Evolutionary conservation across 441 rosid species (phyloP).

Genomic region (Syzygium syzygioides): DNA sequence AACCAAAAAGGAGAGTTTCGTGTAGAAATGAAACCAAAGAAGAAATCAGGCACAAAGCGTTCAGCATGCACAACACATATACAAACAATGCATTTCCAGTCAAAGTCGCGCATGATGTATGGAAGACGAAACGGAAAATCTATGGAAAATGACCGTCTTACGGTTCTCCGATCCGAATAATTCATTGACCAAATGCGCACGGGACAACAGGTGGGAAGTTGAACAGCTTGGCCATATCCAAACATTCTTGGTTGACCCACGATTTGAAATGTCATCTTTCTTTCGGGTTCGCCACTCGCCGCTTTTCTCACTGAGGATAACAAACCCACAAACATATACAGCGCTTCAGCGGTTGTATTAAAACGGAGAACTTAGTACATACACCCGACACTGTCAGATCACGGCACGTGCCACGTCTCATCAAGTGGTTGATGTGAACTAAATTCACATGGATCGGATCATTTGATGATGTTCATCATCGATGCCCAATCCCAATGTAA

Average conservation of each 20-base stretch:
- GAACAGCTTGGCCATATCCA: background rate
- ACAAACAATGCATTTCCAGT: background rate
- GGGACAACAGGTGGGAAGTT: background rate
- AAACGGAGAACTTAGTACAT: background rate
- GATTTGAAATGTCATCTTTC: background rate
- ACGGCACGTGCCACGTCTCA: background rate
- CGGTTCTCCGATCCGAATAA: background rate
- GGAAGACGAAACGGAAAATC: background rate
- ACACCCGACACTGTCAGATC: too few species aligned
- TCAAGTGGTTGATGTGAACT: too few species aligned
- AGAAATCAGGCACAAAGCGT: background rate
- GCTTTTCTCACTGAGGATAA: too few species aligned
- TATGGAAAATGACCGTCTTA: background rate
- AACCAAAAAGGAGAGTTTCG: background rate
- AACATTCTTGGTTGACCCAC: background rate
- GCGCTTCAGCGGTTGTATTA: background rate
- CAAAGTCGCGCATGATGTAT: background rate
- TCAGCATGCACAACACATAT: background rate
- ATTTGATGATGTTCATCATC: background rate
- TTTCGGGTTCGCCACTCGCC: background rate
- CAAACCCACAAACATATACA: too few species aligned
- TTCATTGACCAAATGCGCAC: background rate
- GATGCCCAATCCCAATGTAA: background rate
- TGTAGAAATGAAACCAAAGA: background rate
- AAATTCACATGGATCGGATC: too few species aligned